Evolutionary conservation across 1,284 basidiomycete genomes (phyloP).

Genomic region (Boletus sp.): DNA sequence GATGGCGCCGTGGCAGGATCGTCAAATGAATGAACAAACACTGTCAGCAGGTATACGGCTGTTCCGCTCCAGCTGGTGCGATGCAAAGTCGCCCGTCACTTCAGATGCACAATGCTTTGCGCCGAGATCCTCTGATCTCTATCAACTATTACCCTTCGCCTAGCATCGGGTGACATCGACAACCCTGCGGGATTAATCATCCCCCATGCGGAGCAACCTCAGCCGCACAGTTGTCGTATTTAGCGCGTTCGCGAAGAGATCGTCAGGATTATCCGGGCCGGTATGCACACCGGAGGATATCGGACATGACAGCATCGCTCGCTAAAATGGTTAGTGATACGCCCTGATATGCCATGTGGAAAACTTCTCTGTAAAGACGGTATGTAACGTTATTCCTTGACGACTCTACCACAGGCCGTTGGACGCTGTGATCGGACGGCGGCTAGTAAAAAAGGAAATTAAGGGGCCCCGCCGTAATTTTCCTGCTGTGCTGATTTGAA

Average conservation of each 20-base stretch:
- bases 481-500: conserved; percentile 1
- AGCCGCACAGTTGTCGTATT: conserved; percentile 19
- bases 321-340: conserved; percentile 17
- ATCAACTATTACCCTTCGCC: conserved; percentile 14
- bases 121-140: conserved; percentile 22
- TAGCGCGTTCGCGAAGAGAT: conserved; percentile 31
- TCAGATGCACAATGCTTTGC: conserved; percentile 4
- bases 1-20: conserved; percentile 9
- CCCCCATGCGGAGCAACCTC: conserved; percentile 22
- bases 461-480: conserved; percentile 14
- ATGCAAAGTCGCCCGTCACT: conserved; percentile 15
- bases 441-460: conserved; percentile 18
- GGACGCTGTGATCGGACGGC: conserved; percentile 4
- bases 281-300: conserved; percentile 25
- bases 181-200: conserved; percentile 27
- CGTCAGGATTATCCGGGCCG: conserved; percentile 35
- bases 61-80: conserved; percentile 26
- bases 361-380: conserved; percentile 2
- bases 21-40: conserved; percentile 23
- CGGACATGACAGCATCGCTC: conserved; percentile 25
- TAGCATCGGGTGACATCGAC: conserved; percentile 17
- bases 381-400: conserved; percentile 14
- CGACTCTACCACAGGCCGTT: conserved; percentile 8
- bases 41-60: conserved; percentile 11
- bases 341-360: conserved; percentile 30